Conservation (phyloP, 495 filamentous ascomycete genomes). For the Tuber calosporum region DNA sequence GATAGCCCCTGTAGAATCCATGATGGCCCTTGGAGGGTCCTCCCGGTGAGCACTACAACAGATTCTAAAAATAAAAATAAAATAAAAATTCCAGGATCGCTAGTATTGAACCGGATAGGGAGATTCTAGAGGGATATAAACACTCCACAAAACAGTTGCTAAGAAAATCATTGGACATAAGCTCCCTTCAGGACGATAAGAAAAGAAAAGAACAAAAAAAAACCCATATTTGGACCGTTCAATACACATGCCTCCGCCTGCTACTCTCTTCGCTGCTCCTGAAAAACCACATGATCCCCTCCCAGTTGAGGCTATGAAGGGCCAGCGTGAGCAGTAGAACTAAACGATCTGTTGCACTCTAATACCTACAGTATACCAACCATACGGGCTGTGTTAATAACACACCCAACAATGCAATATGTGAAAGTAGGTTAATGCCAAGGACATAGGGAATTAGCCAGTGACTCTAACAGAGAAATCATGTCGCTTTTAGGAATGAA, state of each 20-base stretch:
- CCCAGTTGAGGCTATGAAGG: background rate
- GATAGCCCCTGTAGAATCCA: background rate
- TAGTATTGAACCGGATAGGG: background rate
- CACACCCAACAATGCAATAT: background rate
- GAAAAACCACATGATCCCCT: background rate
- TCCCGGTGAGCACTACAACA: background rate
- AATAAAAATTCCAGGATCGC: background rate
- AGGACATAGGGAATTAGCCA: background rate
- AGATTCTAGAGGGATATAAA: background rate
- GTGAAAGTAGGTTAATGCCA: background rate
- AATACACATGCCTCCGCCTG: background rate
- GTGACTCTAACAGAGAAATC: background rate
- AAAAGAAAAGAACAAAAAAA: background rate
- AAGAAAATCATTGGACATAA: background rate
- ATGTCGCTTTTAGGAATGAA: background rate
- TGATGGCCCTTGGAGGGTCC: background rate
- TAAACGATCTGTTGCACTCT: background rate
- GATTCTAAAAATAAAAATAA: background rate
- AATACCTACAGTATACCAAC: background rate
- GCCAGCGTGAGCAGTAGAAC: background rate
- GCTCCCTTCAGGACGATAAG: background rate
- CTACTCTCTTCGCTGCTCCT: background rate
- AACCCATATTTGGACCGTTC: background rate
- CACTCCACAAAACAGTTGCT: background rate
- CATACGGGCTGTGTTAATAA: background rate